A percentile compares a stretch with the other conserved stretches of the same genome.
Evolutionary conservation across 225 moss, liverwort and hornwort genomes (phyloP).

Genomic region (Asterella californica): DNA sequence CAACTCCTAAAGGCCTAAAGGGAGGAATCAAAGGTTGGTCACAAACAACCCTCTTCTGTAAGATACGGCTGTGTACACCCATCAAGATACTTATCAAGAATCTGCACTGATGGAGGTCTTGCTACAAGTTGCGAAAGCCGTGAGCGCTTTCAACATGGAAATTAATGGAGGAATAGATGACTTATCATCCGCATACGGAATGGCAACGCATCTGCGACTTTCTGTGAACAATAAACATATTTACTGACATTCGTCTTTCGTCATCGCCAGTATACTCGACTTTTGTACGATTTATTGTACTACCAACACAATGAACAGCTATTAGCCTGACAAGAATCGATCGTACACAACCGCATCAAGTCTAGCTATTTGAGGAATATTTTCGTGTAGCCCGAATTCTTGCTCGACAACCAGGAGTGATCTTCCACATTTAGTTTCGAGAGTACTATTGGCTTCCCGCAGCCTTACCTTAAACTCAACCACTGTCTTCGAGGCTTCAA

Average conservation of each 20-base stretch:
- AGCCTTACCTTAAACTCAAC: slow-evolving; percentile 88
- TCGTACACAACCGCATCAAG: background rate
- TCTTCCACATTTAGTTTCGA: background rate
- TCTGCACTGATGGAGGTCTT: too few relatives aligned
- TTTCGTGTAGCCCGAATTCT: background rate
- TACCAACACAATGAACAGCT: background rate
- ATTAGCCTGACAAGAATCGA: background rate
- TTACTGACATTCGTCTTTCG: too few relatives aligned
- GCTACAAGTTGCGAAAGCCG: too few relatives aligned
- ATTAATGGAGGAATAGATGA: too few relatives aligned
- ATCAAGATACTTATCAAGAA: too few relatives aligned
- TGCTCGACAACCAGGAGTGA: background rate
- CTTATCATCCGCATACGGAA: background rate
- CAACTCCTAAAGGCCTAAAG: background rate
- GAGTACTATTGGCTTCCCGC: background rate
- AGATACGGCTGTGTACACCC: background rate
- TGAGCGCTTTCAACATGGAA: too few relatives aligned
- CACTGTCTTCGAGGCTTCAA: slow-evolving; percentile 85
- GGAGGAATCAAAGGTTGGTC: background rate
- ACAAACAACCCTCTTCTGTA: background rate
- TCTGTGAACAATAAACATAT: too few relatives aligned
- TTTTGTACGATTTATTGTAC: background rate
- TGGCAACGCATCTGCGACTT: background rate
- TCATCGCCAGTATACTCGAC: background rate
- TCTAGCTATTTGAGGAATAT: background rate